These are phyloP conservation scores for Sugiyamaella smithiae DNA, from an alignment of 805 yeast species.

Conservation along the genomic window DNA sequence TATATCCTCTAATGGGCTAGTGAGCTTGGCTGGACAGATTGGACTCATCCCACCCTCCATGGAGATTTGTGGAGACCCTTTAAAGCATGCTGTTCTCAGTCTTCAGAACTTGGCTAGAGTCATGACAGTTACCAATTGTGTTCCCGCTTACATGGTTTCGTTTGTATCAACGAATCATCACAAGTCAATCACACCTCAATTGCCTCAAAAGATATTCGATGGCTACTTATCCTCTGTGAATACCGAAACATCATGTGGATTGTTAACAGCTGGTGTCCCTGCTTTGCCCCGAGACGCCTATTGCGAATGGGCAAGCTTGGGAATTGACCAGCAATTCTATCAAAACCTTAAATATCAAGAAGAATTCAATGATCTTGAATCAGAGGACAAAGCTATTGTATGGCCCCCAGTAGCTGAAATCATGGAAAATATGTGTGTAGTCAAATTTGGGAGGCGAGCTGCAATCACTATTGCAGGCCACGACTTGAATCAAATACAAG, in stretches of 20 bases:
- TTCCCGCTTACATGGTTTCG: not conserved
- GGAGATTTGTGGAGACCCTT: constrained; percentile 41
- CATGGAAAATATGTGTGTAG: not conserved
- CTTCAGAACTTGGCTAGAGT: constrained; percentile 74
- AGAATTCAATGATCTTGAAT: constrained; percentile 12
- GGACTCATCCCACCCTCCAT: constrained; percentile 74
- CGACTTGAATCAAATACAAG: not conserved
- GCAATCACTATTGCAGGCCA: not conserved
- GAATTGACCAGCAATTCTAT: constrained; percentile 12
- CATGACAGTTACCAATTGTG: not conserved
- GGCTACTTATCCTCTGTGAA: not conserved
- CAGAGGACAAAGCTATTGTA: constrained; percentile 4
- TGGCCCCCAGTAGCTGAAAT: constrained; percentile 7
- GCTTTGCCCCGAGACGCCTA: constrained; percentile 30
- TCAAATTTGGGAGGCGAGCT: constrained; percentile 1
- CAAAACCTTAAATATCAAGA: not conserved
- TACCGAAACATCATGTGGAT: constrained; percentile 1
- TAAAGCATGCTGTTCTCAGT: constrained; percentile 49
- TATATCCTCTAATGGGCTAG: constrained; percentile 47
- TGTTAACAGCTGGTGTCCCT: constrained; percentile 25
- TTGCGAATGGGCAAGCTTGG: constrained; percentile 31
- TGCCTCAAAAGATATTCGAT: not conserved
- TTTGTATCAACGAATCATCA: not conserved
- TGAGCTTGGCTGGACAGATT: constrained; percentile 86
- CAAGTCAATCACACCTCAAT: not conserved